These are phyloP conservation scores for Trichoderma guizhouense DNA, from an alignment of 2,329 filamentous ascomycete species.

Conservation along the genomic window DNA sequence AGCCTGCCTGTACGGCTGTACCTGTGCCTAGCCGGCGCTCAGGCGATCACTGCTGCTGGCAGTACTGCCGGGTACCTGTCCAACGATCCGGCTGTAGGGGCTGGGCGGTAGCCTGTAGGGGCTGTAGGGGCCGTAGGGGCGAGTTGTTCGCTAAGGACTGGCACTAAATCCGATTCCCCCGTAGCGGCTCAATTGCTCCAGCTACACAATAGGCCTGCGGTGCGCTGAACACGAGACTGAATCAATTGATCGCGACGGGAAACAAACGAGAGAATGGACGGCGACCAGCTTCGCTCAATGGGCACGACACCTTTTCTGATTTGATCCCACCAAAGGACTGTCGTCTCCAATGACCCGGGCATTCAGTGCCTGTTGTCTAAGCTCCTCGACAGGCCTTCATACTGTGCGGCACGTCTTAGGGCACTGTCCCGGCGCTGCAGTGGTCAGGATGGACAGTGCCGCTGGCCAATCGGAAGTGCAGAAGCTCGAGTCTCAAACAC, in stretches of 20 bases:
- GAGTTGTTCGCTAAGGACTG: not conserved
- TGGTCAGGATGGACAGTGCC: not conserved
- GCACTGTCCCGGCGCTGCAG: not conserved
- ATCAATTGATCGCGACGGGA: not conserved
- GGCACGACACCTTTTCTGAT: not conserved
- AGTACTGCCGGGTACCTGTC: not conserved
- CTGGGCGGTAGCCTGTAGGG: conserved; percentile 2
- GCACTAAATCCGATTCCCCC: not conserved
- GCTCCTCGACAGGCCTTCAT: not conserved
- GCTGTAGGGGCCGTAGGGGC: not conserved
- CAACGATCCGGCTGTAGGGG: conserved; percentile 3
- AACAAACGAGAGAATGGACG: not conserved
- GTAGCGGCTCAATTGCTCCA: not conserved
- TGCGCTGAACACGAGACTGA: not conserved
- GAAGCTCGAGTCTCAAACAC: not conserved
- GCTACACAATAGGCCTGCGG: not conserved
- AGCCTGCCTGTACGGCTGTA: not conserved
- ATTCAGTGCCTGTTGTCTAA: not conserved
- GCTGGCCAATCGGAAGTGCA: conserved; percentile 14
- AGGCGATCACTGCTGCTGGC: not conserved
- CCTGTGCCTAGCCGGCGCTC: not conserved
- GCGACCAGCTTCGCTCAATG: not conserved
- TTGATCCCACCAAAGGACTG: not conserved
- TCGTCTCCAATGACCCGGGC: not conserved
- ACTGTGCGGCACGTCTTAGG: not conserved